phyloP scores from a whole-genome alignment of 1,284 basidiomycete genomes.

The Ganoderma multipileum region DNA sequence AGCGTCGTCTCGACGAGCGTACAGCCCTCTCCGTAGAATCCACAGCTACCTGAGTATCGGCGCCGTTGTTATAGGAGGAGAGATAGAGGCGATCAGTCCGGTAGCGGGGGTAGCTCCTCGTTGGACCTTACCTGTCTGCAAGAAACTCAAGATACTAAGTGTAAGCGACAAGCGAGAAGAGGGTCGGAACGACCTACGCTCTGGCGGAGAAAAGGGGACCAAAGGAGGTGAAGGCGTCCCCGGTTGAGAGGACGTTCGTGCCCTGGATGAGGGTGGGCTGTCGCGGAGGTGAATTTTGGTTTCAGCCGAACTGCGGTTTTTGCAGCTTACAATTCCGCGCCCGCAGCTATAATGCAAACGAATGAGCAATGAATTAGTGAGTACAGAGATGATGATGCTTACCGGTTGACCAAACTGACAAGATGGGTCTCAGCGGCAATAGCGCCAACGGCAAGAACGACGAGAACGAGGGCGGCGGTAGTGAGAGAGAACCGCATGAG shows the following conservation, averaged over 20 bases:
- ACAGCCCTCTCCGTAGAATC: conserved; percentile 51
- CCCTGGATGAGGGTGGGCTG: conserved; percentile 44
- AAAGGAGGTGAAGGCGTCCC: conserved; percentile 40
- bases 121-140: conserved; percentile 38
- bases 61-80: no score
- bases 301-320: background rate
- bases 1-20: conserved; percentile 51
- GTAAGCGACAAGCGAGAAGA: background rate
- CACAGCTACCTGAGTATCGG: conserved; percentile 38
- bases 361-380: background rate
- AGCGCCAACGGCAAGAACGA: conserved; percentile 34
- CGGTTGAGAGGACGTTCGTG: conserved; percentile 43
- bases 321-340: background rate
- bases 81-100: no score
- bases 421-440: conserved; percentile 45
- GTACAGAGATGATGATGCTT: conserved; percentile 17
- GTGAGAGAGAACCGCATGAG: conserved; percentile 42
- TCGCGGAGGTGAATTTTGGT: conserved; percentile 12
- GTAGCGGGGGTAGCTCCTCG: background rate
- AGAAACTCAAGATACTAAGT: conserved; percentile 30
- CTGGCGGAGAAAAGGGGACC: conserved; percentile 41
- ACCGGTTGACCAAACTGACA: conserved; percentile 46
- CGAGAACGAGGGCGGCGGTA: conserved; percentile 34
- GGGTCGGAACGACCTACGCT: conserved; percentile 36
- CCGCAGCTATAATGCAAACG: background rate